A percentile compares a stretch with the other conserved stretches of the same genome.
These are phyloP conservation scores for Mycena olivaceomarginata DNA, from an alignment of 768 basidiomycete genomes.

Conservation along the genomic window DNA sequence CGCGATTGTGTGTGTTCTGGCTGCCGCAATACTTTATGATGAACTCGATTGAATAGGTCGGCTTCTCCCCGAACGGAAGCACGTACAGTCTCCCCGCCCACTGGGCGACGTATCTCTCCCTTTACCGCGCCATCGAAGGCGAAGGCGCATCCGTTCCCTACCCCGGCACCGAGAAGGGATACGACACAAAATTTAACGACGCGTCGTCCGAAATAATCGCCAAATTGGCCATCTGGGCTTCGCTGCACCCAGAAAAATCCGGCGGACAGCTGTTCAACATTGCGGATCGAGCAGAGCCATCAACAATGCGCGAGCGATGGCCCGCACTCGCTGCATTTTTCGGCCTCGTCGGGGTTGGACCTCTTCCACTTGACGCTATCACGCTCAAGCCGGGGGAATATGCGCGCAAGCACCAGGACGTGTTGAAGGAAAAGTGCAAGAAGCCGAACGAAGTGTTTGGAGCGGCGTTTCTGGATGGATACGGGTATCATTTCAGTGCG, in stretches of 20 bases:
- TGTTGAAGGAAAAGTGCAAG: slow-evolving; percentile 32
- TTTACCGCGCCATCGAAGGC: slow-evolving; percentile 37
- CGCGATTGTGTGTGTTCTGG: slow-evolving; percentile 27
- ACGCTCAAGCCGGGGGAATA: slow-evolving; percentile 40
- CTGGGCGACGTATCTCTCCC: slow-evolving; percentile 39
- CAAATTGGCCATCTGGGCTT: slow-evolving; percentile 38
- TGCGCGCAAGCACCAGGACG: slow-evolving; percentile 26
- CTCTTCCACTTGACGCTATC: neutral
- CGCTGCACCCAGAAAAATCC: slow-evolving; percentile 32
- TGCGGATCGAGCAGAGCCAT: slow-evolving; percentile 27
- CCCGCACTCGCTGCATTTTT: slow-evolving; percentile 33
- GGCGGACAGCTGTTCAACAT: slow-evolving; percentile 37
- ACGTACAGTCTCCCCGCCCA: slow-evolving; percentile 39
- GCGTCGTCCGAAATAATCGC: slow-evolving; percentile 40
- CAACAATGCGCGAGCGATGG: slow-evolving; percentile 42
- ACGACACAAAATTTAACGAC: slow-evolving; percentile 37
- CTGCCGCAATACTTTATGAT: neutral
- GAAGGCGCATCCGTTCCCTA: slow-evolving; percentile 38
- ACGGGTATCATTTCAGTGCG: slow-evolving; percentile 22
- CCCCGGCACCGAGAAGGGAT: slow-evolving; percentile 29
- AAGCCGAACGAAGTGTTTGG: slow-evolving; percentile 38
- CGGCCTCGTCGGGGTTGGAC: slow-evolving; percentile 38
- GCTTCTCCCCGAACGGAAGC: slow-evolving; percentile 39
- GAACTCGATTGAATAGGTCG: slow-evolving; percentile 16
- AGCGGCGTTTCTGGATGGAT: slow-evolving; percentile 35